Conservation (phyloP, 148 eudicot genomes). For the Linanthus parryae region DNA sequence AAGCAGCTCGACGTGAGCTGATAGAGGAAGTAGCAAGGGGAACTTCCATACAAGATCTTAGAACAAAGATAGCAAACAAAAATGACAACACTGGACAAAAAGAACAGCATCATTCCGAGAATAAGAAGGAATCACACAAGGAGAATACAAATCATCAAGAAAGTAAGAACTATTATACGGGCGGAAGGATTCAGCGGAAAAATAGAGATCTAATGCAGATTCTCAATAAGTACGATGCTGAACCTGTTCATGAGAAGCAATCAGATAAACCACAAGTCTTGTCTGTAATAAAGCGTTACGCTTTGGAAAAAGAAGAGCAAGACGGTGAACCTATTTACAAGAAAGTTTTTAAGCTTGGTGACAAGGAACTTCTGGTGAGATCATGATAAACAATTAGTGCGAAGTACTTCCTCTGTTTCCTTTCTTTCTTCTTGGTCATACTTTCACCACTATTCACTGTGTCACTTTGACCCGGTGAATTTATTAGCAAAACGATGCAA, state of each 20-base stretch:
- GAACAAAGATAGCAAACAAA: slow-evolving; percentile 51
- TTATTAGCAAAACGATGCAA: no score
- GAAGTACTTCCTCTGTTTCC: no score
- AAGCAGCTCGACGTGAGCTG: slow-evolving; percentile 82
- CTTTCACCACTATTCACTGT: no score
- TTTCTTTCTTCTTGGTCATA: no score
- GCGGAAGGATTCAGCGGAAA: slow-evolving; percentile 69
- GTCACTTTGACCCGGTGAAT: no score
- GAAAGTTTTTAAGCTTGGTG: slow-evolving; percentile 52
- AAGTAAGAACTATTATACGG: slow-evolving; percentile 32
- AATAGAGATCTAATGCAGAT: slow-evolving; percentile 66
- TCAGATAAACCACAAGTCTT: slow-evolving; percentile 38
- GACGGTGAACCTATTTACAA: slow-evolving; percentile 41
- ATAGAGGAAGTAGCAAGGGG: slow-evolving; percentile 69
- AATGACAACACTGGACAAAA: slow-evolving; percentile 28
- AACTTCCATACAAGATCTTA: slow-evolving; percentile 57
- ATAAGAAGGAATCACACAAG: slow-evolving; percentile 36
- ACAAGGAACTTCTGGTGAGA: slow-evolving; percentile 84
- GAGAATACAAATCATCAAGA: slow-evolving; percentile 56
- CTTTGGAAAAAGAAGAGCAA: slow-evolving; percentile 44
- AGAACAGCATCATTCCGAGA: slow-evolving; percentile 25
- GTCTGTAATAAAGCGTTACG: slow-evolving; percentile 55
- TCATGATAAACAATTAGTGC: no score
- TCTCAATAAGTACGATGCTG: slow-evolving; percentile 40
- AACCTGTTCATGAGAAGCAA: slow-evolving; percentile 18